Percentiles rank a stretch among this genome's conserved stretches.
phyloP scores from a whole-genome alignment of 495 filamentous ascomycete genomes.

The Pyrenula massariospora region DNA sequence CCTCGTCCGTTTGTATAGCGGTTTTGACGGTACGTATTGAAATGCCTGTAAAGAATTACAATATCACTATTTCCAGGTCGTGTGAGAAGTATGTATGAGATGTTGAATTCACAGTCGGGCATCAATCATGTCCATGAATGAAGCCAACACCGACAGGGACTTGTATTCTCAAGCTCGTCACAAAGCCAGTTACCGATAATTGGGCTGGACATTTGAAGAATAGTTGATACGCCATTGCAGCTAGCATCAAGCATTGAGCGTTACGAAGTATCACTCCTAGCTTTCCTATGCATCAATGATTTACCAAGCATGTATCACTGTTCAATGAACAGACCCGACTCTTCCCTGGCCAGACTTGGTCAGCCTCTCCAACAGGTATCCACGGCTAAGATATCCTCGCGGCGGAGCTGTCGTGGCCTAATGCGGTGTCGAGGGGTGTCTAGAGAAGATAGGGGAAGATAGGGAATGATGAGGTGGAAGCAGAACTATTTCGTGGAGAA shows the following conservation, averaged over 20 bases:
- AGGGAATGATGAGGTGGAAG: background rate
- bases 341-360: background rate
- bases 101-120: background rate
- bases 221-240: background rate
- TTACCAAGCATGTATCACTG: background rate
- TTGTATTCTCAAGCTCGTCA: background rate
- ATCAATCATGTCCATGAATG: background rate
- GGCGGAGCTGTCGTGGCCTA: background rate
- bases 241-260: background rate
- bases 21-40: too few species aligned
- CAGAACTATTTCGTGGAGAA: background rate
- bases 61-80: background rate
- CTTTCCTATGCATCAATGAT: background rate
- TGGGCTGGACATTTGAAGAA: background rate
- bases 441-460: background rate
- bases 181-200: background rate
- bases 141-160: background rate
- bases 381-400: background rate
- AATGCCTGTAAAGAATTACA: too few species aligned
- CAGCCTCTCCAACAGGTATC: background rate
- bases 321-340: background rate
- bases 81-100: background rate
- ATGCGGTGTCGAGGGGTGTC: background rate
- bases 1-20: background rate
- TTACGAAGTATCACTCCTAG: background rate